Evolutionary conservation across 371 early-diverging fungal species (phyloP), one percentile per base, ranked within the genome.

Genomic region (Enteropsectra breve): DNA sequence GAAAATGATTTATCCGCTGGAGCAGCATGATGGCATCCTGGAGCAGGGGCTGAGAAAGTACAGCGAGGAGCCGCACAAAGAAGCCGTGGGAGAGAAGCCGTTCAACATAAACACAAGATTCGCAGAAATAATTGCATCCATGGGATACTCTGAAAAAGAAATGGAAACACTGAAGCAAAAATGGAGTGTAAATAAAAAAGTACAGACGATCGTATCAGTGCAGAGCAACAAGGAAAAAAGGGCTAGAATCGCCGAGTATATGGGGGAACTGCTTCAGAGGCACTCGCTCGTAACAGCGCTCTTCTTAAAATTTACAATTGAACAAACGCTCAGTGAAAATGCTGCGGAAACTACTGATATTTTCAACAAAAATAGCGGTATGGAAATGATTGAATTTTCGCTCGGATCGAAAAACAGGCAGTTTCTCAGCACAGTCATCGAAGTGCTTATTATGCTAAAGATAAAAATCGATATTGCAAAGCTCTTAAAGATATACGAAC

Each of bases 161-260:
- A 52, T 50, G 28, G 38, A 58, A 6, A 67, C 58, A 50, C 50
- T 58, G 15, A 40, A 36, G 24, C 37, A 38, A 24, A 67, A 57
- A 18, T 59, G 58, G 34, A 53, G 60, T 40, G 40, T 67, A 13
- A 47, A 34, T 21, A 67, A 63, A 38, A 70, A 65, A 53, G 62
- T 70, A 28, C 45, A 57, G 48, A 65, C 64, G 5, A 65, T 62
- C 30, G 56, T 59, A 11, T 59, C 59, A 32, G 49, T 46, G 29
- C 58, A 64, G 28, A 57, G 56, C 0, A 24, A 56, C 24, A 43
- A 63, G 13, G 70, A 70, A 34, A 63, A 66, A 26, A 64, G 56
- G 24, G 63, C n/a, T 28, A 64, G 66, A 33, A 70, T 65, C 1
- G 49, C 13, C 3, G 57, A 65, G 28, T 57, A 55, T 38, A 45